These are phyloP conservation scores for Flaveria linearis DNA, from an alignment of 129 eudicot genomes.

Conservation along the genomic window DNA sequence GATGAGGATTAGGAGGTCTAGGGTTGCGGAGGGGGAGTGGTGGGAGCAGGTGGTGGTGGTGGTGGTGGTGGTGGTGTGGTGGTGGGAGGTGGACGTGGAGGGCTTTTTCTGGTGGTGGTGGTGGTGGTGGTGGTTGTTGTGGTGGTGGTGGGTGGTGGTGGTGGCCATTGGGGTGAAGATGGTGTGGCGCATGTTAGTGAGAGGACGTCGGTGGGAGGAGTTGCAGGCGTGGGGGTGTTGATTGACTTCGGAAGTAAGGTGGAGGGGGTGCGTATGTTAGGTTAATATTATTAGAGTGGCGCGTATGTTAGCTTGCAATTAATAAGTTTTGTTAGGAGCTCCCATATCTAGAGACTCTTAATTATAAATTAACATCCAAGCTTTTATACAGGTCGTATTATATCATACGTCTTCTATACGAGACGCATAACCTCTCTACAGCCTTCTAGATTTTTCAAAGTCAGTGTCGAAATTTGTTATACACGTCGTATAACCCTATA, in stretches of 20 bases:
- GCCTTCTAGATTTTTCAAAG: too few relatives aligned
- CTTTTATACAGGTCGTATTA: too few relatives aligned
- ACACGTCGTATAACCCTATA: too few relatives aligned
- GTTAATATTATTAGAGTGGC: neutral
- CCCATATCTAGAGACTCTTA: accelerated
- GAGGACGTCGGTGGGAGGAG: conserved; percentile 26
- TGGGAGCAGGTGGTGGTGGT: conserved; percentile 41
- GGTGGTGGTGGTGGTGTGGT: conserved; percentile 2
- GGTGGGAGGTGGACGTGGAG: neutral
- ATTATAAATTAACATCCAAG: too few relatives aligned
- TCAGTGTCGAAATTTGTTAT: too few relatives aligned
- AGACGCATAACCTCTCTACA: too few relatives aligned
- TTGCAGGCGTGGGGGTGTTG: neutral
- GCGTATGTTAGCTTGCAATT: conserved; percentile 43
- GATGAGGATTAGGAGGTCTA: conserved; percentile 67
- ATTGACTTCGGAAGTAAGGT: conserved; percentile 21
- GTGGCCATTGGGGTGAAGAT: conserved; percentile 52
- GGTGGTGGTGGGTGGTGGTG: conserved; percentile 34
- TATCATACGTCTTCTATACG: too few relatives aligned
- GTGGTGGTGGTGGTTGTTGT: conserved; percentile 30
- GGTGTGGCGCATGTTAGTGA: conserved; percentile 79
- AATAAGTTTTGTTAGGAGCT: too few relatives aligned
- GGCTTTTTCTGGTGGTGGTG: conserved; percentile 40
- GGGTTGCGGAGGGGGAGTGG: conserved; percentile 73
- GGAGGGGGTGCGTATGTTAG: conserved; percentile 6